Base-by-base conservation (phyloP, 768 basidiomycete species). In the Lactarius deliciosus region DNA sequence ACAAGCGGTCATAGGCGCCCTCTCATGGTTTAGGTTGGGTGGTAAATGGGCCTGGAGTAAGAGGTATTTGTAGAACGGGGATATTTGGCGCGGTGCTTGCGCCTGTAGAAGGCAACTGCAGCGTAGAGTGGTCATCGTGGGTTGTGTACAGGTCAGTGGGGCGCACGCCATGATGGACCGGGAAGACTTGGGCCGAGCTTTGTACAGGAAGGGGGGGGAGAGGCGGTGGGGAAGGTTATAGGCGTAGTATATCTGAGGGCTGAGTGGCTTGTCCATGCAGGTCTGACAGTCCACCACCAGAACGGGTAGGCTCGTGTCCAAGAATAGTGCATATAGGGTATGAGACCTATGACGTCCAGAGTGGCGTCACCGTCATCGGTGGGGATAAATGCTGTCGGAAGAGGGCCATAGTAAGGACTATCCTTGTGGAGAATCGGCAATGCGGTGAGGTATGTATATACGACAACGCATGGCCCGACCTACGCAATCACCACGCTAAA, bases 381-480 rank as follows among this genome's bases (percentile, higher is more conserved):
- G 22, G 22, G 25, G 22, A 22, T 2, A 32, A 41, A 64, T 34
- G 4, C 3, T 0, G 36, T 34, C 20, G 28, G n/a, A n/a, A n/a
- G n/a, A n/a, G n/a, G n/a, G n/a, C n/a, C 28, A 30, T 30, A 3
- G 16, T 66, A 63, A n/a, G 61, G 65, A 41, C 54, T 56, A 28
- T 63, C 61, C 13, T 38, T 40, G 10, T 54, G 28, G 3, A 63
- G 30, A 9, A 56, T 41, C 15, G 61, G 54, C 28, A 63, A 32
- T 22, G 55, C 40, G 2, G 40, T 56, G 54, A 63, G 18, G 40
- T 34, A 63, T 2, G 28, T 11, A 15, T 63, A 63, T 15, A 22
- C 45, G 10, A 36, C 34, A 6, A 43, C 20, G 36, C 63, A 64
- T 3, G 59, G 4, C 30, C 45, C 63, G 15, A 64, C 20, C 57